These are phyloP conservation scores for Russula earlei DNA, from an alignment of 768 basidiomycete genomes.

Conservation along the genomic window DNA sequence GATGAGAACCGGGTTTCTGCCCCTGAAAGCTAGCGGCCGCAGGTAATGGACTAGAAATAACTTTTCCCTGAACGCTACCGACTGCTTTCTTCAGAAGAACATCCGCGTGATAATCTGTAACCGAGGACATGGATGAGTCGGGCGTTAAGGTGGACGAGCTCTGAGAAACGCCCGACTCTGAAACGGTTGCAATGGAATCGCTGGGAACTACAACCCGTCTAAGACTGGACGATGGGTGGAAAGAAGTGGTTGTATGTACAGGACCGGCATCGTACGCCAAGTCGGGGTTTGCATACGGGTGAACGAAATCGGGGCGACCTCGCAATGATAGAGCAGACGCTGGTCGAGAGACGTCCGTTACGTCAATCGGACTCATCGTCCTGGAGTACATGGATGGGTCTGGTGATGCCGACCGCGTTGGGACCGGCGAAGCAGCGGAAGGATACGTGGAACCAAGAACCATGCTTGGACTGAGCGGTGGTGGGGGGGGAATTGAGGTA, in stretches of 20 bases:
- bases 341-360: slow-evolving; percentile 20
- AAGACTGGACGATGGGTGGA: slow-evolving; percentile 24
- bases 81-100: slow-evolving; percentile 10
- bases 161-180: slow-evolving; percentile 28
- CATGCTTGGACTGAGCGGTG: slow-evolving; percentile 10
- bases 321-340: slow-evolving; percentile 14
- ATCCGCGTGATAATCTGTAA: slow-evolving; percentile 12
- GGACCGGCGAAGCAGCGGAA: neutral
- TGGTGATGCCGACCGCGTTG: slow-evolving; percentile 14
- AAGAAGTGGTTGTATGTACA: slow-evolving; percentile 25
- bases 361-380: slow-evolving; percentile 14
- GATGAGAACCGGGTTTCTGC: neutral
- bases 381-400: slow-evolving; percentile 14
- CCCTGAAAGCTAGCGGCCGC: neutral
- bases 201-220: slow-evolving; percentile 8
- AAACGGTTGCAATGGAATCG: slow-evolving; percentile 14
- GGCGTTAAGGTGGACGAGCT: slow-evolving; percentile 25
- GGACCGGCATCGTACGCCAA: slow-evolving; percentile 32
- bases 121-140: slow-evolving; percentile 17
- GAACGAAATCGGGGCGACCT: slow-evolving; percentile 32
- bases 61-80: slow-evolving; percentile 14
- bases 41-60: slow-evolving; percentile 14
- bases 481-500: slow-evolving; percentile 11
- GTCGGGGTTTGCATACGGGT: slow-evolving; percentile 80
- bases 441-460: neutral